A percentile compares a stretch with the other conserved stretches of the same genome.
Evolutionary conservation across 352 stramenopile genomes (phyloP).

Genomic region (Phytophthora pistaciae): DNA sequence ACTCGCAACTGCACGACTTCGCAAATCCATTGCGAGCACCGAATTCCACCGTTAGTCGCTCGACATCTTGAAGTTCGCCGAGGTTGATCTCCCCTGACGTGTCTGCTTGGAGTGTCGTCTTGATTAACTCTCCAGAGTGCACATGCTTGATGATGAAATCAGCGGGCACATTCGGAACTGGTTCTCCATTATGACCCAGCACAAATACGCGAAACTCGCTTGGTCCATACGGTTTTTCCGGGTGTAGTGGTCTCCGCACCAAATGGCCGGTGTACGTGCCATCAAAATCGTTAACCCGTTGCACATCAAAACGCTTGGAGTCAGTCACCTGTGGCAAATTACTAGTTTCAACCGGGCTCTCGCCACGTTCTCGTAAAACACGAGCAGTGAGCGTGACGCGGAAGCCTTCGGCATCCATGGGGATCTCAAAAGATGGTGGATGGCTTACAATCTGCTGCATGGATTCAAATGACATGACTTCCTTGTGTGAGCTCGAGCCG

Average conservation of each 20-base stretch:
- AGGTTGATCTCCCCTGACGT: slow-evolving; percentile 48
- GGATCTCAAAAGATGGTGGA: slow-evolving; percentile 45
- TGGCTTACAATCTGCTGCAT: slow-evolving; percentile 31
- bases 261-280: slow-evolving; percentile 53
- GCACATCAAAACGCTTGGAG: slow-evolving; percentile 46
- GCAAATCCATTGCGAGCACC: background rate
- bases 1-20: slow-evolving; percentile 43
- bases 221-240: slow-evolving; percentile 20
- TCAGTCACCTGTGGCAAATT: slow-evolving; percentile 39
- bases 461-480: slow-evolving; percentile 31
- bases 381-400: slow-evolving; percentile 33
- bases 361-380: slow-evolving; percentile 7
- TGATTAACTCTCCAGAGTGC: slow-evolving; percentile 31
- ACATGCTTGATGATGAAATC: slow-evolving; percentile 36
- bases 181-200: slow-evolving; percentile 64
- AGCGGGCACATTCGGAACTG: slow-evolving; percentile 36
- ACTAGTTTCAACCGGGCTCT: background rate
- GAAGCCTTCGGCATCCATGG: slow-evolving; percentile 35
- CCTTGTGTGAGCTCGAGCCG: slow-evolving; percentile 38
- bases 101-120: slow-evolving; percentile 38
- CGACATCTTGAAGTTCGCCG: slow-evolving; percentile 36
- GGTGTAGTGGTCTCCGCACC: slow-evolving; percentile 23
- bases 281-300: slow-evolving; percentile 44
- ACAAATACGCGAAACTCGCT: slow-evolving; percentile 47
- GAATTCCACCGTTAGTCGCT: slow-evolving; percentile 26